A percentile compares a stretch with the other conserved stretches of the same genome.
phyloP scores from a whole-genome alignment of 306 rosid species.

The Abrus pulchellus region DNA sequence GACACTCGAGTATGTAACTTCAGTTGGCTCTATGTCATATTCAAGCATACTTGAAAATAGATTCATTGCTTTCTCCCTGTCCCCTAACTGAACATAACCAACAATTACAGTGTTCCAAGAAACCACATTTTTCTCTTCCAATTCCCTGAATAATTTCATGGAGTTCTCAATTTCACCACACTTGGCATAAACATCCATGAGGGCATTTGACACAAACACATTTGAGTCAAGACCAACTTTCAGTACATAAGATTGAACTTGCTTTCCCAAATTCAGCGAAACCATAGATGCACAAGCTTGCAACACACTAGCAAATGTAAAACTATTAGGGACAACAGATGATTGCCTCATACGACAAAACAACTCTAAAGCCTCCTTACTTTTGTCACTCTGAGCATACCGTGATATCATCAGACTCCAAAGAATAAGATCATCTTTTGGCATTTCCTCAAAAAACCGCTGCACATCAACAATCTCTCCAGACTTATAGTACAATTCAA shows the following conservation, averaged over 20 bases:
- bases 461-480: constrained; percentile 31
- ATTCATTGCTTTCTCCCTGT: constrained; percentile 51
- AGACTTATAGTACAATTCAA: constrained; percentile 45
- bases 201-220: constrained; percentile 55
- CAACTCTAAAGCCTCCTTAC: constrained; percentile 48
- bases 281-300: constrained; percentile 50
- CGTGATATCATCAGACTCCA: constrained; percentile 54
- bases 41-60: constrained; percentile 45
- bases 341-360: constrained; percentile 43
- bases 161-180: constrained; percentile 50
- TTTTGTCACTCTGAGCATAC: constrained; percentile 48
- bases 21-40: constrained; percentile 45
- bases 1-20: constrained; percentile 53
- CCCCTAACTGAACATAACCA: constrained; percentile 53
- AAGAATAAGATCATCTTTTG: constrained; percentile 47
- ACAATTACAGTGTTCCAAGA: constrained; percentile 53
- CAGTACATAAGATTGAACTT: constrained; percentile 44
- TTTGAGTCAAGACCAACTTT: constrained; percentile 49
- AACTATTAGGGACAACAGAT: constrained; percentile 45
- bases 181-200: constrained; percentile 56
- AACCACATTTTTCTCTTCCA: constrained; percentile 41
- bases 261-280: constrained; percentile 40
- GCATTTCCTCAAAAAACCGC: constrained; percentile 50
- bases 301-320: constrained; percentile 51
- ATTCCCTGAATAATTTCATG: constrained; percentile 34